Evolutionary conservation across 768 basidiomycete genomes (phyloP), one percentile per base, ranked within the genome.

Genomic region (Galerina marginata): DNA sequence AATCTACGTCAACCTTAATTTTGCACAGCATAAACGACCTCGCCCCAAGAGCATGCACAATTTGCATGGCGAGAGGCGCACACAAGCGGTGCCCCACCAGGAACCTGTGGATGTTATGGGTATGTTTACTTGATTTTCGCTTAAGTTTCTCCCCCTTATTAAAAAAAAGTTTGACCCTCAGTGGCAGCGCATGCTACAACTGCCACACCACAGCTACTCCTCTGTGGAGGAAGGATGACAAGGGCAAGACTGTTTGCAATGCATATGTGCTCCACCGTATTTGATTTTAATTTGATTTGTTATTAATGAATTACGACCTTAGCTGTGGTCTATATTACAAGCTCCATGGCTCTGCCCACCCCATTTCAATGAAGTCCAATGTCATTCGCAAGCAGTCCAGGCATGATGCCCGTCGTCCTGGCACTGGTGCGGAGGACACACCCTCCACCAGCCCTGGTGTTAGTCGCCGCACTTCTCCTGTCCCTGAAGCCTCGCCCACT

Each of bases 321-420:
- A 93, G 91, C 36, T 93, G 92, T 63, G 92, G 92, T 4, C 72
- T 93, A 6, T 93, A 93, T 69, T 92, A 91, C 76, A 94, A 94
- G 72, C 78, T 94, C 2, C 91, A 94, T 71, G 92, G 93, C 15
- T 88, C 92, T n/a, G 87, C 90, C 1, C 87, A 92, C 25, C 93
- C 93, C 2, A 92, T 93, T 61, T 92, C 90, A 7, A 94, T 95
- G 92, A 94, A 94, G 72, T 93, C 91, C 4, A 92, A 95, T 63
- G 87, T 93, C 38, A 92, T 95, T 65, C 90, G 92, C 61, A 94
- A 94, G 70, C 88, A 92, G 42, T 91, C 92, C 2, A 81, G 92
- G 1, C 91, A 93, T 65, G 91, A 93, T 59, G 88, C 89, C 20
- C 85, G 90, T 38, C 84, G 89, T 16, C 66, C 77, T 54, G 83